These are phyloP conservation scores for Helminthosporium solani DNA, from an alignment of 2,329 filamentous ascomycete species.

Conservation along the genomic window DNA sequence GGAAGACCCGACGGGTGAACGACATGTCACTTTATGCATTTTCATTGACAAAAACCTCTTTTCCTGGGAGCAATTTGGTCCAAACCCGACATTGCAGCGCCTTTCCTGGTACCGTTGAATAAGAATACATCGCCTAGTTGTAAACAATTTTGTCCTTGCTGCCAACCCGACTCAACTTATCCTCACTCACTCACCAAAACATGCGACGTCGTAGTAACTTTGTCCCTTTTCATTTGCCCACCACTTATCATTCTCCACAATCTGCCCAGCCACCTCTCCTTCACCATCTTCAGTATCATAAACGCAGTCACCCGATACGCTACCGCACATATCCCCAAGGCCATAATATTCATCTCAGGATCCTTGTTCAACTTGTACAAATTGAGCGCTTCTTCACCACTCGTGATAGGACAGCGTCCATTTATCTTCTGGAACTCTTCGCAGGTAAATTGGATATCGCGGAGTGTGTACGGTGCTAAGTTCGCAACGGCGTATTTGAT, in stretches of 20 bases:
- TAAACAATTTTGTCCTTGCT: neutral
- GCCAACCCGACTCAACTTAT: neutral
- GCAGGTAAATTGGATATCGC: constrained; percentile 64
- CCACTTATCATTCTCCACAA: constrained; percentile 28
- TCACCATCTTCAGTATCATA: constrained; percentile 55
- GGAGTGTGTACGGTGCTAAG: constrained; percentile 65
- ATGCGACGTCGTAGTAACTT: neutral
- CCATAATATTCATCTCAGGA: constrained; percentile 61
- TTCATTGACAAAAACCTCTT: too few relatives aligned
- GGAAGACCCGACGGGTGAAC: too few relatives aligned
- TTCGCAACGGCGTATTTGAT: constrained; percentile 69
- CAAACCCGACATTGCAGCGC: too few relatives aligned
- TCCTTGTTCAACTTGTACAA: constrained; percentile 67
- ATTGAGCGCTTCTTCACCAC: constrained; percentile 65
- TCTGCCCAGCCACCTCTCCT: constrained; percentile 52
- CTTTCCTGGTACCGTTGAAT: too few relatives aligned
- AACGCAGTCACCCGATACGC: constrained; percentile 67
- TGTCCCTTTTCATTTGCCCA: neutral
- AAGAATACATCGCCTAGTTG: too few relatives aligned
- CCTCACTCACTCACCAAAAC: neutral
- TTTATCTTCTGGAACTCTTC: constrained; percentile 59
- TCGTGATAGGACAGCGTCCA: constrained; percentile 65
- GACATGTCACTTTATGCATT: too few relatives aligned
- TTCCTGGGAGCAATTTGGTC: too few relatives aligned
- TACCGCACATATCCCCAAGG: constrained; percentile 63